phyloP scores from a whole-genome alignment of 2,329 filamentous ascomycete species.

The Neofusicoccum cordaticola region DNA sequence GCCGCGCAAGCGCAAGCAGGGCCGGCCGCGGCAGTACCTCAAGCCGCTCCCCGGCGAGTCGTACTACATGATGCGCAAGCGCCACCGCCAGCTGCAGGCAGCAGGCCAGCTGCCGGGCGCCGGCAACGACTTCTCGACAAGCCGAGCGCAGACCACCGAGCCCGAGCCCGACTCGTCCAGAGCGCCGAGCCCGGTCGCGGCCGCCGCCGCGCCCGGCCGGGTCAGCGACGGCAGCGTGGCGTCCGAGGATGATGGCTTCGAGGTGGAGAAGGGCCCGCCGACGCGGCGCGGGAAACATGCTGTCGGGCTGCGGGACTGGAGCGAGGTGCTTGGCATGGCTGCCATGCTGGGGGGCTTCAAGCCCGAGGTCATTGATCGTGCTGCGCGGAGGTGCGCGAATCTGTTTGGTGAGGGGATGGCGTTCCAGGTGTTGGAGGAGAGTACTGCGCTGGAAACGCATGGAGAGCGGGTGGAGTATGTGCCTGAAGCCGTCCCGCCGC shows the following conservation, averaged over 20 bases:
- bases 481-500: slow-evolving; percentile 28
- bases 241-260: not conserved
- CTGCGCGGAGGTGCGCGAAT: slow-evolving; percentile 69
- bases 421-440: slow-evolving; percentile 56
- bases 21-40: not conserved
- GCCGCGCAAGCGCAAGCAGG: slow-evolving; percentile 17
- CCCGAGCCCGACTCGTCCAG: not conserved
- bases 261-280: not conserved
- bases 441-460: slow-evolving; percentile 23
- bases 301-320: slow-evolving; percentile 67
- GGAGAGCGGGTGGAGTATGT: slow-evolving; percentile 36
- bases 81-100: not conserved
- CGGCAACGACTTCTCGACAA: not conserved
- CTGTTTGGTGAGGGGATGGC: slow-evolving; percentile 73
- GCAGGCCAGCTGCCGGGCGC: not conserved
- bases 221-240: not conserved
- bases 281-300: not conserved
- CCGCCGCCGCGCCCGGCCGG: too few species aligned
- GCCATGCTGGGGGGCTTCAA: slow-evolving; percentile 66
- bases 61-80: slow-evolving; percentile 19
- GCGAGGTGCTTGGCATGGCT: slow-evolving; percentile 76
- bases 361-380: slow-evolving; percentile 61
- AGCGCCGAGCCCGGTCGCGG: not conserved
- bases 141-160: not conserved
- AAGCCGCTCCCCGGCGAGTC: slow-evolving; percentile 12